phyloP scores from a whole-genome alignment of 768 basidiomycete genomes.

The Cystobasidium tubakii region DNA sequence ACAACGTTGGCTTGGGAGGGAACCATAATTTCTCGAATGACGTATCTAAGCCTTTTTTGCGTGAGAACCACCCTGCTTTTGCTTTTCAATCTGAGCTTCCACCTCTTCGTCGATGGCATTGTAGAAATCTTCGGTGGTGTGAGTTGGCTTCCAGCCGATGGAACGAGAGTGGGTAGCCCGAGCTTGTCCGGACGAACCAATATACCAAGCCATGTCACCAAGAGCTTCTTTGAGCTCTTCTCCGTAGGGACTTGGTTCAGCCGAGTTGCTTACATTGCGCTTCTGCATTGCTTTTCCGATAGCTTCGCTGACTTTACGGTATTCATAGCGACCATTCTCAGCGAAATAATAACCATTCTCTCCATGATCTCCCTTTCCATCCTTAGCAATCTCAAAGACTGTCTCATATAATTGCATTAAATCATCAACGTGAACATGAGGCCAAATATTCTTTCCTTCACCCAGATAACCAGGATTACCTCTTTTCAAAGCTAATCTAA shows the following conservation, averaged over 20 bases:
- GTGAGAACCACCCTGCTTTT: neutral
- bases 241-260: neutral
- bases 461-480: neutral
- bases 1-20: too few species aligned
- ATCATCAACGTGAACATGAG: slow-evolving; percentile 25
- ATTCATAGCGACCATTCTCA: slow-evolving; percentile 20
- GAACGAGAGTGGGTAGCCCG: neutral
- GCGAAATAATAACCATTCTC: slow-evolving; percentile 16
- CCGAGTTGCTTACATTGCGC: neutral
- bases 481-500: slow-evolving; percentile 18
- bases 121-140: slow-evolving; percentile 18
- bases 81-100: slow-evolving; percentile 13
- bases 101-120: slow-evolving; percentile 11
- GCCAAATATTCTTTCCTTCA: slow-evolving; percentile 21
- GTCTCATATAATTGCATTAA: neutral
- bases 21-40: too few species aligned
- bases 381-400: slow-evolving; percentile 18
- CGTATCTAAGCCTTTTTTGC: neutral
- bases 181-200: slow-evolving; percentile 1
- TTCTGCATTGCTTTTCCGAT: slow-evolving; percentile 30
- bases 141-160: slow-evolving; percentile 10
- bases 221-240: neutral
- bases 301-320: neutral
- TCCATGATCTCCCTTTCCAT: slow-evolving; percentile 19
- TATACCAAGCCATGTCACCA: slow-evolving; percentile 3